phyloP scores from a whole-genome alignment of 768 basidiomycete genomes.

The Tricholoma saponaceum region DNA sequence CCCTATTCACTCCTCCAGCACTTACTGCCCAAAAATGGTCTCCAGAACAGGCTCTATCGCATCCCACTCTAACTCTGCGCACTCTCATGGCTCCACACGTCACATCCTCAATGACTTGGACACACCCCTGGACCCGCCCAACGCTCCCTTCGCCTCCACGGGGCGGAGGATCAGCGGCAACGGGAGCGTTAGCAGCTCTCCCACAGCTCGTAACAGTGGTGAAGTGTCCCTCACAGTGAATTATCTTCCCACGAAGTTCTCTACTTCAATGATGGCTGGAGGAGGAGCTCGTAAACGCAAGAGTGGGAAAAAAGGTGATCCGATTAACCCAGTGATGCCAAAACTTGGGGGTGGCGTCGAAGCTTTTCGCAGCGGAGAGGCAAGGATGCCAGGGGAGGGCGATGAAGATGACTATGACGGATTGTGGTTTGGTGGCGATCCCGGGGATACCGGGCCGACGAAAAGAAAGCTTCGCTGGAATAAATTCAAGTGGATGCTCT shows the following conservation, averaged over 20 bases:
- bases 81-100: slow-evolving; percentile 44
- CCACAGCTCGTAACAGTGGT: slow-evolving; percentile 21
- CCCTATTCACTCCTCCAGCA: slow-evolving; percentile 3
- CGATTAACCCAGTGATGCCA: slow-evolving; percentile 33
- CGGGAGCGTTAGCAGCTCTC: slow-evolving; percentile 2
- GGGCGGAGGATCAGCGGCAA: slow-evolving; percentile 1
- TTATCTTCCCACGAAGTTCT: slow-evolving; percentile 67
- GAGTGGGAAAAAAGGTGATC: slow-evolving; percentile 8
- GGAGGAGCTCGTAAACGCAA: slow-evolving; percentile 24
- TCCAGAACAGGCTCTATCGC: slow-evolving; percentile 35
- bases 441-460: background rate
- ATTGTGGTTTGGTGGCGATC: slow-evolving; percentile 23
- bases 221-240: slow-evolving; percentile 37
- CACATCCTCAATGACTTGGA: slow-evolving; percentile 40
- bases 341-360: slow-evolving; percentile 50
- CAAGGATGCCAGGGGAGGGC: slow-evolving; percentile 40
- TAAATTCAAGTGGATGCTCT: slow-evolving; percentile 79
- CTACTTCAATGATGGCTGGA: slow-evolving; percentile 34
- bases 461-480: slow-evolving; percentile 10
- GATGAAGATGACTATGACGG: slow-evolving; percentile 1
- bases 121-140: slow-evolving; percentile 34
- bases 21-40: slow-evolving; percentile 10
- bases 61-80: slow-evolving; percentile 33
- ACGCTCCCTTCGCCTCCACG: slow-evolving; percentile 29
- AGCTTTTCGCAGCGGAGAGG: slow-evolving; percentile 51